These are phyloP conservation scores for Nicotiana benthamiana DNA, from an alignment of 257 asterid species.

Conservation along the genomic window DNA sequence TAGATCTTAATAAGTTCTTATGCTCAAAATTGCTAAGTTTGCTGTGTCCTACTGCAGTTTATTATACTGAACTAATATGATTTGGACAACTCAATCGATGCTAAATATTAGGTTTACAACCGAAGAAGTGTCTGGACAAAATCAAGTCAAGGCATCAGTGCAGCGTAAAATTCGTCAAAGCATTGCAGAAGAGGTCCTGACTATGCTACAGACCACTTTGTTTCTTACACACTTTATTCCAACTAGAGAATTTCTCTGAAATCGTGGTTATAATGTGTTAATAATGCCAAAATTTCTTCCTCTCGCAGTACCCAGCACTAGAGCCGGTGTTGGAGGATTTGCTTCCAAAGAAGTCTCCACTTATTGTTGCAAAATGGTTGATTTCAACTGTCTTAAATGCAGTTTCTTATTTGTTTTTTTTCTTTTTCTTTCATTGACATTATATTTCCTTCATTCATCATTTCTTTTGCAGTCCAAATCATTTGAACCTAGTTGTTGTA, in stretches of 20 bases:
- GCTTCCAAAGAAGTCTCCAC: slow-evolving; percentile 94
- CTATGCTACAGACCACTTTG: slow-evolving; percentile 13
- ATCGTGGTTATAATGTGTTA: not conserved
- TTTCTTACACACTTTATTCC: not conserved
- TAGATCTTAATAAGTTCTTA: not conserved
- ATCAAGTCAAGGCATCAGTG: slow-evolving; percentile 99
- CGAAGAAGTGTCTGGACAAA: slow-evolving; percentile 97
- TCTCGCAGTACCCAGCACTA: slow-evolving; percentile 76
- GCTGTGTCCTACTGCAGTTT: not conserved
- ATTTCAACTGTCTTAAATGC: slow-evolving; percentile 4
- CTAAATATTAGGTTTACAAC: slow-evolving; percentile 61
- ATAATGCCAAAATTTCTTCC: slow-evolving; percentile 1
- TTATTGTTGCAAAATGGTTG: slow-evolving; percentile 92
- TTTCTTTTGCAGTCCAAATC: slow-evolving; percentile 61
- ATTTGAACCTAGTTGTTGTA: slow-evolving; percentile 92
- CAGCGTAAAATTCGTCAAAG: slow-evolving; percentile 91
- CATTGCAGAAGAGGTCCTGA: slow-evolving; percentile 78
- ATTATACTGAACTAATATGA: not conserved
- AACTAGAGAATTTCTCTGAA: not conserved
- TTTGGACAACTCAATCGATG: not conserved
- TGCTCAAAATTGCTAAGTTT: not conserved
- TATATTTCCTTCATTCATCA: not conserved
- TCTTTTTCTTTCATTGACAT: not conserved
- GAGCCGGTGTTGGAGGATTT: slow-evolving; percentile 84
- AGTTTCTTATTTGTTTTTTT: not conserved